These are phyloP conservation scores for Colletotrichum sp. DNA, from an alignment of 2,329 filamentous ascomycete species.

Conservation along the genomic window DNA sequence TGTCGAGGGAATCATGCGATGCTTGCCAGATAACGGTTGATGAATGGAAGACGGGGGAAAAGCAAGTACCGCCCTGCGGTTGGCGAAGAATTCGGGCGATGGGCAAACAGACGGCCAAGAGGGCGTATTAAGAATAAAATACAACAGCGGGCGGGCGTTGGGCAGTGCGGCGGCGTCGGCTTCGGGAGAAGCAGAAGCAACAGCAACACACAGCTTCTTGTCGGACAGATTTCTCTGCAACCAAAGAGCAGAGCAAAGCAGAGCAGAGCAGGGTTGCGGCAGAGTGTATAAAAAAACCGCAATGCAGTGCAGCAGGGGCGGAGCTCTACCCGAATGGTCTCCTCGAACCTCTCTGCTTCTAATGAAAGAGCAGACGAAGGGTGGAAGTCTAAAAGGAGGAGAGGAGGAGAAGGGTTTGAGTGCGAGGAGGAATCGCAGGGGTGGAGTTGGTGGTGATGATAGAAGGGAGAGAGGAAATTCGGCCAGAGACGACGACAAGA, in stretches of 20 bases:
- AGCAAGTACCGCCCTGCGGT: conserved; percentile 21
- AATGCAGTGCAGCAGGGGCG: conserved; percentile 6
- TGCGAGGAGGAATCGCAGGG: conserved; percentile 16
- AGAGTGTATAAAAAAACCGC: background rate
- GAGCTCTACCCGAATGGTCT: conserved; percentile 12
- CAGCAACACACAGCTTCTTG: conserved; percentile 7
- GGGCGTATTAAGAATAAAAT: conserved; percentile 21
- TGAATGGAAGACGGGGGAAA: conserved; percentile 15
- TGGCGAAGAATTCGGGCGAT: conserved; percentile 20
- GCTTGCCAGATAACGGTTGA: background rate
- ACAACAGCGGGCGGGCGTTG: background rate
- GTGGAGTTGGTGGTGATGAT: conserved; percentile 23
- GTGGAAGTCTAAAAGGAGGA: conserved; percentile 13
- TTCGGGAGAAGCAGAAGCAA: background rate
- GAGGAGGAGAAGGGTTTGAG: conserved; percentile 17
- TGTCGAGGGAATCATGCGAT: conserved; percentile 20
- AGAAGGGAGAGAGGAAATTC: conserved; percentile 19
- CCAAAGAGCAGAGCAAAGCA: background rate
- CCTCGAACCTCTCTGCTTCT: conserved; percentile 23
- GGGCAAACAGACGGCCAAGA: conserved; percentile 10
- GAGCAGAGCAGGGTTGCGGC: background rate
- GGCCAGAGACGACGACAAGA: conserved; percentile 4
- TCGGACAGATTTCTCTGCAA: background rate
- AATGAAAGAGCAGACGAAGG: conserved; percentile 25
- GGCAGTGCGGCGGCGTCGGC: background rate